Evolutionary conservation across 495 filamentous ascomycete species (phyloP).

Genomic region (Penicillium herquei): DNA sequence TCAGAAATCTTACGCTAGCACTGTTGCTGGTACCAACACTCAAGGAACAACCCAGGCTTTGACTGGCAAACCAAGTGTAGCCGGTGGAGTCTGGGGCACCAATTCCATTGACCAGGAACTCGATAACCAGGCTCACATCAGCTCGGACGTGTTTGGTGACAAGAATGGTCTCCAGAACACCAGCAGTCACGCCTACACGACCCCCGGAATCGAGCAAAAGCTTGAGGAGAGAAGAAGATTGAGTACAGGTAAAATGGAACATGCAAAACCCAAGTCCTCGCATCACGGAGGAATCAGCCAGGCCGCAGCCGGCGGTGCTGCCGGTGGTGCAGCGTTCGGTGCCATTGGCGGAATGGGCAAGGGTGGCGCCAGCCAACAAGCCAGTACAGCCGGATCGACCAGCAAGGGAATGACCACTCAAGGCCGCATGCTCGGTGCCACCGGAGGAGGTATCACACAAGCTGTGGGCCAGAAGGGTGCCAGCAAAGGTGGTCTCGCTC

Average conservation of each 20-base stretch:
- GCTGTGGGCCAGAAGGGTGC: not conserved
- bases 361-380: not conserved
- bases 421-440: slow-evolving; percentile 4
- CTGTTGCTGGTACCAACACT: not conserved
- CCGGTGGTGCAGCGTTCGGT: not conserved
- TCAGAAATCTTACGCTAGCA: not conserved
- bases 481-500: not conserved
- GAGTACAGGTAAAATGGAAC: not conserved
- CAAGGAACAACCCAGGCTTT: not conserved
- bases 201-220: slow-evolving; percentile 1
- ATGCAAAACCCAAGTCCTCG: not conserved
- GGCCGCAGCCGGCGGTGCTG: not conserved
- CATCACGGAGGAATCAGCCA: slow-evolving; percentile 5
- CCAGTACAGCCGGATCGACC: not conserved
- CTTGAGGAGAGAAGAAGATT: not conserved
- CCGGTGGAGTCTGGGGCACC: not conserved
- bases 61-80: not conserved
- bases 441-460: slow-evolving; percentile 9
- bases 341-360: slow-evolving; percentile 2
- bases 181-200: not conserved
- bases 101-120: slow-evolving; percentile 13
- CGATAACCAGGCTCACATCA: slow-evolving; percentile 8
- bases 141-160: slow-evolving; percentile 15
- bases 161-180: slow-evolving; percentile 1
- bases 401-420: slow-evolving; percentile 1